Evolutionary conservation across 192 early-diverging fungal genomes (phyloP), one percentile per base, ranked within the genome.

Genomic region (Mortierella claussenii): DNA sequence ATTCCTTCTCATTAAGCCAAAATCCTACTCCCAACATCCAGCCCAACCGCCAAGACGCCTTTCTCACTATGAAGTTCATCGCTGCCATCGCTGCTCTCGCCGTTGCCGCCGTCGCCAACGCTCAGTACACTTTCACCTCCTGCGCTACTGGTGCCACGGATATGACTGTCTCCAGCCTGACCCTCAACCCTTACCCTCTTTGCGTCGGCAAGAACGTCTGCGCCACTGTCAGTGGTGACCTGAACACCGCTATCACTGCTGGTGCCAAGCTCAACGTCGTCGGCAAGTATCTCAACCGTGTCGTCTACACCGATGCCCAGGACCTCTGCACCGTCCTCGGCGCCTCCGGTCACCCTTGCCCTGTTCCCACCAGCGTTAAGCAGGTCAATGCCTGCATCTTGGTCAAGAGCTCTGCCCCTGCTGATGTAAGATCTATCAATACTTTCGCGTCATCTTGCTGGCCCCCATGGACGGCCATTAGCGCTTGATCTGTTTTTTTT

Each of bases 51-150:
- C 18, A 52, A 21, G n/a, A n/a, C n/a, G n/a, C n/a, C n/a, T n/a
- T n/a, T n/a, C n/a, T n/a, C n/a, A n/a, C n/a, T 21, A 71, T 82
- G 79, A 86, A 86, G 83, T 76, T 69, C 66, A 40, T 82, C 47
- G 56, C 82, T 59, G 82, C 81, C 55, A 27, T 84, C 44, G 83
- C 79, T 42, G 79, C 85, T 27, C 37, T 86, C 42, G 70, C 69
- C 47, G 63, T 79, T 28, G 56, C 81, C 46, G 55, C 61, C 18
- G 45, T 81, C 37, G 82, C 69, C 36, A 73, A 63, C 46, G 79
- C 83, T 54, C 82, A 86, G 68, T 68, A 62, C n/a, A n/a, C n/a
- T 64, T 48, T 68, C 55, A 64, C 52, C 28, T 70, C 58, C 18
- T 69, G 82, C 32, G 63, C 79, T 23, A 69, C 71, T 65, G 60